phyloP scores from a whole-genome alignment of 768 basidiomycete species.

The Trametes cinnabarina region DNA sequence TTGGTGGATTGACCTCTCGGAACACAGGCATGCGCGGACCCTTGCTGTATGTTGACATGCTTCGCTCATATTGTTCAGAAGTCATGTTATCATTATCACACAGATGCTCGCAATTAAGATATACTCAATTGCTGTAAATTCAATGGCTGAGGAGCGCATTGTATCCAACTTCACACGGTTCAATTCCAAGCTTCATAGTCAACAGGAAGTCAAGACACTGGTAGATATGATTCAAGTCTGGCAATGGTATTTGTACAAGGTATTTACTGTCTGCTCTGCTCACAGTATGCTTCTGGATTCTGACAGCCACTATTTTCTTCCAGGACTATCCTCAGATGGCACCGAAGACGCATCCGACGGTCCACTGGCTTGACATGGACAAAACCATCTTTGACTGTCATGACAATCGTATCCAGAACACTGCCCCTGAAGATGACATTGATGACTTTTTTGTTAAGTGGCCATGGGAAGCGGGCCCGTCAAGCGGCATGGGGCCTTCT shows the following conservation, averaged over 20 bases:
- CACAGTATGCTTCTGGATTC: too few relatives aligned
- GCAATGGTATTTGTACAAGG: constrained; percentile 3
- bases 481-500: too few relatives aligned
- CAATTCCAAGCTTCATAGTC: constrained; percentile 1
- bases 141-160: constrained; percentile 17
- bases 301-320: too few relatives aligned
- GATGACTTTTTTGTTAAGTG: background rate
- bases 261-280: background rate
- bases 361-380: background rate
- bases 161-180: constrained; percentile 15
- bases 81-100: background rate
- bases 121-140: constrained; percentile 14
- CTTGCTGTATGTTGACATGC: background rate
- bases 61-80: too few relatives aligned
- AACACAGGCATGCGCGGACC: background rate
- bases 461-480: background rate
- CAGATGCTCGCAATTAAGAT: constrained; percentile 16
- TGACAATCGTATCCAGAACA: background rate
- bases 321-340: background rate
- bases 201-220: background rate
- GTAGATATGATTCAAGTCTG: constrained; percentile 3
- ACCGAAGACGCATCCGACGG: background rate
- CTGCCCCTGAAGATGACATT: background rate
- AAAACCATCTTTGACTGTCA: background rate
- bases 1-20: background rate